Evolutionary conservation across 495 filamentous ascomycete genomes (phyloP).

Genomic region (Xylona heveae): DNA sequence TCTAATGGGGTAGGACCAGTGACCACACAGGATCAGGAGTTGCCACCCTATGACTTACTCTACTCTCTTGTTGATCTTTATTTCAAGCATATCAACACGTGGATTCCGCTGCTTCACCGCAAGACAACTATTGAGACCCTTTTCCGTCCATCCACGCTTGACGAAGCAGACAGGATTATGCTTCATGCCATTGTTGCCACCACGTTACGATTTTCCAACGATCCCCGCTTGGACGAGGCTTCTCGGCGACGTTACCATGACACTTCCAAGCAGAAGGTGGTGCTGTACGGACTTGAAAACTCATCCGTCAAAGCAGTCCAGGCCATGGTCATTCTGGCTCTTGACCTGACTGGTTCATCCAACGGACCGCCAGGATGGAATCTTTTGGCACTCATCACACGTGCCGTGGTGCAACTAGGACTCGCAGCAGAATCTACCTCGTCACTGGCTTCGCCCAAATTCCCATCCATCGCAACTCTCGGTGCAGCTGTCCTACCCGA

Average conservation of each 20-base stretch:
- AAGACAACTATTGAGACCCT: constrained; percentile 58
- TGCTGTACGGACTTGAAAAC: constrained; percentile 69
- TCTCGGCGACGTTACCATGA: constrained; percentile 52
- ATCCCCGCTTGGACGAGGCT: constrained; percentile 46
- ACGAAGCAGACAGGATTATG: constrained; percentile 63
- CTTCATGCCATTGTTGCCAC: constrained; percentile 76
- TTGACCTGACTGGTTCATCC: constrained; percentile 57
- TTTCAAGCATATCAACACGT: constrained; percentile 79
- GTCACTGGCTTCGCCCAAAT: constrained; percentile 47
- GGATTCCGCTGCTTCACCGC: constrained; percentile 75
- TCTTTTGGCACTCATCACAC: constrained; percentile 64
- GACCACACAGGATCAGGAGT: constrained; percentile 48
- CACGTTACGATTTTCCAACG: constrained; percentile 60
- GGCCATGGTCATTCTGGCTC: constrained; percentile 60
- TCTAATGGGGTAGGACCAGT: constrained; percentile 17
- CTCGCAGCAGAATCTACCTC: constrained; percentile 63
- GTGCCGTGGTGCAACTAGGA: constrained; percentile 68
- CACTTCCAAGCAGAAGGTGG: constrained; percentile 62
- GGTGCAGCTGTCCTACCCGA: constrained; percentile 66
- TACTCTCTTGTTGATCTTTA: constrained; percentile 69
- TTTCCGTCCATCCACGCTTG: constrained; percentile 53
- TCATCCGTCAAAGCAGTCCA: constrained; percentile 74
- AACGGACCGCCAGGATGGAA: constrained; percentile 83
- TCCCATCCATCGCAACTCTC: constrained; percentile 65
- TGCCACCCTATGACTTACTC: constrained; percentile 68